These are phyloP conservation scores for barrel medic (Medicago truncatula) DNA, from an alignment of 306 rosid genomes.

Conservation along the genomic window MtrunA17r5.0-ANR NC_053046.1:13518001-13518500, in stretches of 20 bases:
- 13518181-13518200: too few relatives aligned
- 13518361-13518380: not conserved
- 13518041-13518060: not conserved
- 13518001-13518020: not conserved
- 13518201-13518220: too few relatives aligned
- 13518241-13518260: not conserved
- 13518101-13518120: conserved; percentile 1
- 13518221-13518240: conserved; percentile 2
- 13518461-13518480: too few relatives aligned
- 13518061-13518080: not conserved
- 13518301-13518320: not conserved
- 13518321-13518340: not conserved
- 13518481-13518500: not conserved
- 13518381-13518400: not conserved
- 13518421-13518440: not conserved
- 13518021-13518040: not conserved
- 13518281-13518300: not conserved
- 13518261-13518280: conserved; percentile 5
- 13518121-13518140: not conserved
- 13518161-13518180: not conserved
- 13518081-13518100: conserved; percentile 16
- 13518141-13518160: conserved; percentile 9
- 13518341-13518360: not conserved
- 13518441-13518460: too few relatives aligned
- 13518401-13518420: not conserved